A percentile compares a stretch with the other conserved stretches of the same genome.
phyloP scores from a whole-genome alignment of 257 asterid genomes.

The Galeopsis tetrahit region DNA sequence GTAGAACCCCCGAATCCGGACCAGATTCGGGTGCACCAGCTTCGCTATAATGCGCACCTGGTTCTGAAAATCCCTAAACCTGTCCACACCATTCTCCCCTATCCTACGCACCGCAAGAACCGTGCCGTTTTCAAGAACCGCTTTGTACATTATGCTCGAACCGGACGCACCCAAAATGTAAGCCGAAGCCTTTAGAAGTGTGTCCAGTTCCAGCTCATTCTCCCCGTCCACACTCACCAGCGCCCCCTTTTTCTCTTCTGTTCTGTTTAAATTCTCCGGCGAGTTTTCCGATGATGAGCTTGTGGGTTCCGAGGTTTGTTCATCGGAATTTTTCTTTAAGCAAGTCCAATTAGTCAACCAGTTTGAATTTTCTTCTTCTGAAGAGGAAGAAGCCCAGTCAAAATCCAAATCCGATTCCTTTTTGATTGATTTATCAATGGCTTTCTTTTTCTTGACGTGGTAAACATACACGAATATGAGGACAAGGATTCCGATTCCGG shows the following conservation, averaged over 20 bases:
- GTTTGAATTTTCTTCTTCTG: slow-evolving; percentile 46
- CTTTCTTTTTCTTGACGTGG: slow-evolving; percentile 51
- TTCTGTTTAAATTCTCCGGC: neutral
- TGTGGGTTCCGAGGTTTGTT: slow-evolving; percentile 49
- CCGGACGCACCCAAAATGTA: slow-evolving; percentile 92
- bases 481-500: slow-evolving; percentile 60
- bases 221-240: slow-evolving; percentile 87
- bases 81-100: slow-evolving; percentile 82
- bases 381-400: slow-evolving; percentile 76
- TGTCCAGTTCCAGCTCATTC: slow-evolving; percentile 78
- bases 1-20: slow-evolving; percentile 83
- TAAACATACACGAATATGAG: slow-evolving; percentile 56
- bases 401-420: slow-evolving; percentile 59
- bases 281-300: slow-evolving; percentile 31
- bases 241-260: slow-evolving; percentile 70
- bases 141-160: slow-evolving; percentile 93
- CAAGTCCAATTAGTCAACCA: slow-evolving; percentile 88
- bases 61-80: slow-evolving; percentile 88
- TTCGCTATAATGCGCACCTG: slow-evolving; percentile 76
- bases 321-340: slow-evolving; percentile 48
- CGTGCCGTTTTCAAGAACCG: slow-evolving; percentile 86
- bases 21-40: slow-evolving; percentile 84
- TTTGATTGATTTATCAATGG: slow-evolving; percentile 41
- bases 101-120: slow-evolving; percentile 83
- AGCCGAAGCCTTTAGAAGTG: slow-evolving; percentile 88